A percentile compares a stretch with the other conserved stretches of the same genome.
Evolutionary conservation across 345 rosid genomes (phyloP).

Genomic region (Syzygium jambos): DNA sequence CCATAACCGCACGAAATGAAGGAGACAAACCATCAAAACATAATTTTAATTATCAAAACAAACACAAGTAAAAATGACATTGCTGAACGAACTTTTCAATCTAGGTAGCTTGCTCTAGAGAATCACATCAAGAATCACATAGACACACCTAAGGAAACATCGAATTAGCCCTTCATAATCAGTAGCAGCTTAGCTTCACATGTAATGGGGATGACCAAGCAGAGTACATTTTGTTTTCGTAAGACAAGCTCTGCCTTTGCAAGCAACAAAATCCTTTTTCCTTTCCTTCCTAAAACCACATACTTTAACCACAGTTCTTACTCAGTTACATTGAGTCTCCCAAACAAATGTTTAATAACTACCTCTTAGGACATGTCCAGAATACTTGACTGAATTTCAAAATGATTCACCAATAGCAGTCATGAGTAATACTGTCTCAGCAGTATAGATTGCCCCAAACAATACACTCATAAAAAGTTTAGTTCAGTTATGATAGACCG

Average conservation of each 20-base stretch:
- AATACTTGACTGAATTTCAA: neutral
- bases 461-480: neutral
- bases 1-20: neutral
- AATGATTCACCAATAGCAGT: neutral
- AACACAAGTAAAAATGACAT: neutral
- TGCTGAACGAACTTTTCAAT: neutral
- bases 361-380: neutral
- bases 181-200: neutral
- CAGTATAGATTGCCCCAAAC: neutral
- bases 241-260: neutral
- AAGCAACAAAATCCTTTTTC: neutral
- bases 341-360: neutral
- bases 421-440: neutral
- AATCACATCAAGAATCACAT: neutral
- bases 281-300: neutral
- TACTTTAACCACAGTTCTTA: neutral
- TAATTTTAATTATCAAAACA: neutral
- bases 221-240: neutral
- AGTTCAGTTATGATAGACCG: neutral
- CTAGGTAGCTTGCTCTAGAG: neutral
- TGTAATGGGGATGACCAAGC: neutral
- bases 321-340: neutral
- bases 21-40: neutral
- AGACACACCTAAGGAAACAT: neutral
- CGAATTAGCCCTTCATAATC: neutral